Conservation (phyloP, 208 protist genomes). For the Naegleria lovaniensis region DNA sequence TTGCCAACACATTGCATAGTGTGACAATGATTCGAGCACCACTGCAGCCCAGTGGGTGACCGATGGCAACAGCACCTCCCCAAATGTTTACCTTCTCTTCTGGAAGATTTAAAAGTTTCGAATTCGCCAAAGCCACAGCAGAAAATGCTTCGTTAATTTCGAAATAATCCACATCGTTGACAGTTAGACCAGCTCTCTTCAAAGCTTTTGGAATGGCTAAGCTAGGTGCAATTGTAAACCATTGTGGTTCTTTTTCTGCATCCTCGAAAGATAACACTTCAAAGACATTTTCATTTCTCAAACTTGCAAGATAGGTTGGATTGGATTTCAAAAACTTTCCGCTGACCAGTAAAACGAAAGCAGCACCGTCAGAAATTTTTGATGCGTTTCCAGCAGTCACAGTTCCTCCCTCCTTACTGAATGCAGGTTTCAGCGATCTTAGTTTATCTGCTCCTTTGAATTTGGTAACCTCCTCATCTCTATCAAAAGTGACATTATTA, state of each 20-base stretch:
- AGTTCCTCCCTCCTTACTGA: conserved; percentile 72
- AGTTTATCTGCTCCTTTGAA: conserved; percentile 74
- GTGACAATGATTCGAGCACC: conserved; percentile 71
- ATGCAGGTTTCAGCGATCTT: conserved; percentile 64
- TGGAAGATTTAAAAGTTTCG: conserved; percentile 66
- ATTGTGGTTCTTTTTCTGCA: conserved; percentile 68
- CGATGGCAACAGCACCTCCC: conserved; percentile 84
- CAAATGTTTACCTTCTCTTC: conserved; percentile 78
- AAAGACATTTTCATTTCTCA: conserved; percentile 67
- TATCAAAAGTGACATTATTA: conserved; percentile 42
- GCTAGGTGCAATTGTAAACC: conserved; percentile 79
- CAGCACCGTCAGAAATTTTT: conserved; percentile 76
- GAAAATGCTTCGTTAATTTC: conserved; percentile 96
- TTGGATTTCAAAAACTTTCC: conserved; percentile 29
- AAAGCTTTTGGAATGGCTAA: conserved; percentile 71
- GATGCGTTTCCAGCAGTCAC: conserved; percentile 82
- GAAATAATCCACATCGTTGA: conserved; percentile 71
- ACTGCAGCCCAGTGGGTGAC: conserved; percentile 86
- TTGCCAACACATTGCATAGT: conserved; percentile 62
- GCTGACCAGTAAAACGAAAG: conserved; percentile 62
- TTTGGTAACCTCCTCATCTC: conserved; percentile 70
- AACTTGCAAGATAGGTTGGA: conserved; percentile 57
- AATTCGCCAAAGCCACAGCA: conserved; percentile 73
- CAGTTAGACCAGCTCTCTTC: conserved; percentile 44
- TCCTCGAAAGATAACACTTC: conserved; percentile 72